Base-by-base conservation (phyloP, 305 asterid genomes). In the Ajuga reptans region DNA sequence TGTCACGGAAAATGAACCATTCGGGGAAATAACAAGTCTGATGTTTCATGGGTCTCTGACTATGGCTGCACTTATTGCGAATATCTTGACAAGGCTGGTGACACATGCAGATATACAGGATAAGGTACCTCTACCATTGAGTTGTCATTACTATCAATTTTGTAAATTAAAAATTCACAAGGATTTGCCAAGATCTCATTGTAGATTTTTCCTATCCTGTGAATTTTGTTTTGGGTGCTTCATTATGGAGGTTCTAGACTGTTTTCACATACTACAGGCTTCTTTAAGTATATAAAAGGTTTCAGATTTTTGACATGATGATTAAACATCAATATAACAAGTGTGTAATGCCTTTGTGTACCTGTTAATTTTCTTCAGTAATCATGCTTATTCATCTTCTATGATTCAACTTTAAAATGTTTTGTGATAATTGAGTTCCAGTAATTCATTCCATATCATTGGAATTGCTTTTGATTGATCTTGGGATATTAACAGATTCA, bases 1-100 rank as follows among this genome's bases (percentile, higher is more conserved):
- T 39, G 62, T 59, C 45, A 63, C 0, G 77, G 77, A 55, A 67
- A 45, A 54, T 70, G 84, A 77, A 41, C 77, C 77, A 24, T 74
- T 76, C 56, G 86, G 79, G 11, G 84, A 82, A 50, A 71, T 82
- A 43, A 74, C 77, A 51, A 79, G 84, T 63, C 43, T 82, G 67
- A 68, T 82, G 78, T 77, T 79, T 66, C 86, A 82, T 71, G 86
- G 86, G 18, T 76, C 86, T 71, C 64, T 82, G 57, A 82, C 82
- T 16, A 71, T 77, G 79, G 75, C 78, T 54, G 70, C 82, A 21
- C 82, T 79, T 34, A 64, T 82, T 65, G 59, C 79, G 57, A 79
- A 69, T 75, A 72, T 82, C 47, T 72, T 82, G 73, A 69, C 80
- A 64, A 82, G 84, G 75, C 86, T 82, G 42, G 81, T 49, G 56